These are phyloP conservation scores for Suhomyces canberraensis DNA, from an alignment of 805 yeast species.

Conservation along the genomic window DNA sequence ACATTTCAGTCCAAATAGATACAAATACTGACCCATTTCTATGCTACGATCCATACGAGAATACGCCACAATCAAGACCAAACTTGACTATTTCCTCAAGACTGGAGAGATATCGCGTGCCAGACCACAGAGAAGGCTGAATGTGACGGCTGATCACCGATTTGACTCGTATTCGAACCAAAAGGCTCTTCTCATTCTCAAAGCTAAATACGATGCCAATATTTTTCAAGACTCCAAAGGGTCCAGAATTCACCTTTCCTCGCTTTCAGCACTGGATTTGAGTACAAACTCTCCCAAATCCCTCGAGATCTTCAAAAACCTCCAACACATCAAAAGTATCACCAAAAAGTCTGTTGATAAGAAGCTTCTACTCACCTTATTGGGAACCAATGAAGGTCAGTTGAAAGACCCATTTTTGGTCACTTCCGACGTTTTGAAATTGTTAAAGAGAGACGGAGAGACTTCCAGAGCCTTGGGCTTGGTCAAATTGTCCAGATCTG, in stretches of 20 bases:
- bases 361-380: slow-evolving; percentile 42
- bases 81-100: slow-evolving; percentile 26
- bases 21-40: not conserved
- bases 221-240: slow-evolving; percentile 25
- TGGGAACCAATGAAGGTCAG: slow-evolving; percentile 56
- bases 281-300: slow-evolving; percentile 18
- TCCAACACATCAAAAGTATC: slow-evolving; percentile 22
- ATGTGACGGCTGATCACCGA: too few species aligned
- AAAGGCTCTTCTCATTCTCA: slow-evolving; percentile 26
- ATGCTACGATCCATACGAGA: not conserved
- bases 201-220: slow-evolving; percentile 7
- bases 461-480: slow-evolving; percentile 51
- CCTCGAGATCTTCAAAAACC: slow-evolving; percentile 24
- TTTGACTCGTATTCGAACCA: slow-evolving; percentile 8
- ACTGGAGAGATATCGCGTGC: slow-evolving; percentile 24
- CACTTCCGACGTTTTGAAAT: slow-evolving; percentile 49
- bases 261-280: slow-evolving; percentile 23
- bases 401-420: slow-evolving; percentile 57
- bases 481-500: slow-evolving; percentile 27
- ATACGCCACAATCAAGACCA: slow-evolving; percentile 16
- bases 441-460: slow-evolving; percentile 47
- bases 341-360: slow-evolving; percentile 35
- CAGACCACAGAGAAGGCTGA: too few species aligned
- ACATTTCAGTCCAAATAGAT: too few species aligned
- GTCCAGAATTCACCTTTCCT: slow-evolving; percentile 19